Evolutionary conservation across 768 basidiomycete genomes (phyloP).

Genomic region (Macrolepiota albuminosa): DNA sequence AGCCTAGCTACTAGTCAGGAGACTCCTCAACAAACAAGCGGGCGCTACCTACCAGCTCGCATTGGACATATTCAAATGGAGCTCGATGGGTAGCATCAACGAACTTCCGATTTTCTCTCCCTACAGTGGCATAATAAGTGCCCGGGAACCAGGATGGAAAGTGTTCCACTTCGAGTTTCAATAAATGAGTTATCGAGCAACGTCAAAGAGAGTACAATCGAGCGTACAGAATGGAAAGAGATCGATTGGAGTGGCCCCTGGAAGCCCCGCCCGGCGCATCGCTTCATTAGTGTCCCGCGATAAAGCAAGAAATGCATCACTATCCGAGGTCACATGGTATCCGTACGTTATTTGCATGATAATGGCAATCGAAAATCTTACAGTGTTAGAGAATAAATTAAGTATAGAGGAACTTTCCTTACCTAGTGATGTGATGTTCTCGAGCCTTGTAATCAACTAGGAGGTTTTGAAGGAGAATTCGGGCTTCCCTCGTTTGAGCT

Average conservation of each 20-base stretch:
- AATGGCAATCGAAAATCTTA: conserved; percentile 11
- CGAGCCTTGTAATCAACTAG: conserved; percentile 20
- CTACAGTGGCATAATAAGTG: conserved; percentile 17
- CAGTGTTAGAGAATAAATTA: not conserved
- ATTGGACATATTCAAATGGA: conserved; percentile 26
- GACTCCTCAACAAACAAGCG: not conserved
- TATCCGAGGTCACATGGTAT: conserved; percentile 23
- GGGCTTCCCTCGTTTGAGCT: conserved; percentile 24
- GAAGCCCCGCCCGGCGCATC: conserved; percentile 18
- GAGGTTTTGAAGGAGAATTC: conserved; percentile 23
- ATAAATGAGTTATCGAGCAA: conserved; percentile 12
- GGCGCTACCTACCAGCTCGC: conserved; percentile 23
- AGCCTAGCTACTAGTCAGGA: conserved; percentile 4
- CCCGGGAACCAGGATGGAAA: conserved; percentile 19
- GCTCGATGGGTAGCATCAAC: conserved; percentile 20
- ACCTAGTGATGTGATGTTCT: conserved; percentile 26
- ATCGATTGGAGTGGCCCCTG: conserved; percentile 16
- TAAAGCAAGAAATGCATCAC: conserved; percentile 33
- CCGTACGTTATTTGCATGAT: conserved; percentile 28
- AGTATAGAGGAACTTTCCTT: not conserved
- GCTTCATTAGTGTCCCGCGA: conserved; percentile 26
- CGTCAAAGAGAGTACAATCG: conserved; percentile 18
- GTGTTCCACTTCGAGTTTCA: not conserved
- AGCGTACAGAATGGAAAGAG: conserved; percentile 25
- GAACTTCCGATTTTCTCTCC: conserved; percentile 7